phyloP scores from a whole-genome alignment of 306 rosid species.

The Prosopis cineraria region DNA sequence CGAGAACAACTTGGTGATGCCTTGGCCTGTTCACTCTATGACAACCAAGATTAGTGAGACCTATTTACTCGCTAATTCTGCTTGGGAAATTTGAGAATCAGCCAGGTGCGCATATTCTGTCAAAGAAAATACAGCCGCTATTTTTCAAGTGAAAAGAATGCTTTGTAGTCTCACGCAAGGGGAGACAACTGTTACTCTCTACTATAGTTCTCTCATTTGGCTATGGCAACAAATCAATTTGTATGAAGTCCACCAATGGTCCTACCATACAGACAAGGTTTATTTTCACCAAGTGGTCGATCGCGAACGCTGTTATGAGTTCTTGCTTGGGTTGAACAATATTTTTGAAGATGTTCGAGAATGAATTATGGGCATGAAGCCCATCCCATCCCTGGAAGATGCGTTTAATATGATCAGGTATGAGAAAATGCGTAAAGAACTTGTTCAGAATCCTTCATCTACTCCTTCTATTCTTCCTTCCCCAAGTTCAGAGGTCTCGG shows the following conservation, averaged over 20 bases:
- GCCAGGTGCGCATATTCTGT: not conserved
- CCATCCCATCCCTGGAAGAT: not conserved
- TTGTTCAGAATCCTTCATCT: not conserved
- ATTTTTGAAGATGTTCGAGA: not conserved
- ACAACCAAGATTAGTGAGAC: not conserved
- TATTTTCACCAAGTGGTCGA: not conserved
- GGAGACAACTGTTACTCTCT: not conserved
- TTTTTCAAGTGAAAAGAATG: not conserved
- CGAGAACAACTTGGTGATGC: not conserved
- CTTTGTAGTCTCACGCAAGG: not conserved
- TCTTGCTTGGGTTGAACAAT: not conserved
- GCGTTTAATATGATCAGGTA: not conserved
- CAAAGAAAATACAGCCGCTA: not conserved
- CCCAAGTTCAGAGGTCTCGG: too few species aligned
- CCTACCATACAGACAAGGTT: not conserved
- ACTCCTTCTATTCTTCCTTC: too few species aligned
- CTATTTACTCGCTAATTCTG: not conserved
- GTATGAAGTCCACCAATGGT: not conserved
- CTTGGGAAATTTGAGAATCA: not conserved
- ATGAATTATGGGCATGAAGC: not conserved
- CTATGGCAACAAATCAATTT: too few species aligned
- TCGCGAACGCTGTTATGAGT: not conserved
- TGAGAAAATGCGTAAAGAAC: not conserved
- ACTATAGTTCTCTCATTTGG: too few species aligned
- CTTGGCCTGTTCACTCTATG: not conserved